Base-by-base conservation (phyloP, 2,329 filamentous ascomycete genomes). In the Daldinia sp. region DNA sequence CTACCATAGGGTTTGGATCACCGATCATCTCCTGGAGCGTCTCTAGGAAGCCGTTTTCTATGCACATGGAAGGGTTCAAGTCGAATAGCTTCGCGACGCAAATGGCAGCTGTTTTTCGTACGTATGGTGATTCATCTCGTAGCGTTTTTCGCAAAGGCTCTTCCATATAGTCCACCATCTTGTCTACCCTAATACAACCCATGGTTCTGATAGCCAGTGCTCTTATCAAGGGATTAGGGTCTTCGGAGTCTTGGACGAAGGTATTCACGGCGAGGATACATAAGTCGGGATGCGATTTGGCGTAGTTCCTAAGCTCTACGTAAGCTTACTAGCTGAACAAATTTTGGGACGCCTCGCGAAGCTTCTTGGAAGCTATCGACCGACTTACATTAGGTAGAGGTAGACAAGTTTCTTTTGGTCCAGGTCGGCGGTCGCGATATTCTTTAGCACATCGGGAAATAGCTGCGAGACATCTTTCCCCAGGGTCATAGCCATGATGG, bases 111-210 rank as follows among this genome's bases (percentile, higher is more conserved):
- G 95, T 99, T 82, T 99, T 99, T 71, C 95, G 91, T 64, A 99
- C 95, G 77, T 99, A 99, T 0, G 95, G 95, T 49, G 94, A 98
- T 79, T 99, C 95, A 80, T 99, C 95, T 77, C 93, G 89, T 70
- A 99, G 82, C 10, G 95, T 99, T 81, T 99, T 99, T 71, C 95
- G 87, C 66, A 99, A 80, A 11, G 95, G 95, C 74, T 99, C 95
- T 78, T 98, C 95, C 94, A 99, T 98, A 78, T 99, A 99, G 76
- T 99, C 95, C 68, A 98, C 93, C 93, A 99, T 99, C 80, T 99
- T 99, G 71, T 98, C 95, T 58, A 99, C 95, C 58, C 95, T 85
- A 73, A 99, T 98, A 75, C 95, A 98, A 37, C 95, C 95, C 95
- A 99, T 99, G 30, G 95, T 99, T 72, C 95, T 87, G 77, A 99